phyloP scores from a whole-genome alignment of 2,329 filamentous ascomycete species.

The Colletotrichum graminicola region DNA sequence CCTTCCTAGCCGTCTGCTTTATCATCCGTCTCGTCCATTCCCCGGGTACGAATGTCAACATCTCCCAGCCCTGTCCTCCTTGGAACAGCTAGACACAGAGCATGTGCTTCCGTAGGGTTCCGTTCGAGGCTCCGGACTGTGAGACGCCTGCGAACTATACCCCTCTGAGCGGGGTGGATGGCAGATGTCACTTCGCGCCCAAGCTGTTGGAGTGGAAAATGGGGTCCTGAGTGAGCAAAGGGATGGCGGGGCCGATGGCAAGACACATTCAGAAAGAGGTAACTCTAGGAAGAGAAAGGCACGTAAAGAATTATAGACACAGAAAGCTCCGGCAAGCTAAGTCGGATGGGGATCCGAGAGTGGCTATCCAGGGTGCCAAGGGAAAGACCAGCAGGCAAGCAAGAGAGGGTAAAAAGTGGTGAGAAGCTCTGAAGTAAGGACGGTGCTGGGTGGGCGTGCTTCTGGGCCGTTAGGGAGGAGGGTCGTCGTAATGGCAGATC shows the following conservation, averaged over 20 bases:
- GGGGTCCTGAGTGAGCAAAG: conserved; percentile 36
- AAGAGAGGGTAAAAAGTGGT: conserved; percentile 12
- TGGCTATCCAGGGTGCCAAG: conserved; percentile 22
- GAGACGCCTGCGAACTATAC: conserved; percentile 7
- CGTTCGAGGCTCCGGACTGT: conserved; percentile 14
- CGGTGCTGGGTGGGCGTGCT: conserved; percentile 15
- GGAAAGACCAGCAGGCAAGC: conserved; percentile 9
- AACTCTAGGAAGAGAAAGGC: conserved; percentile 24
- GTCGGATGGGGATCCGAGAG: conserved; percentile 39
- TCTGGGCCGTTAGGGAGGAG: conserved; percentile 27
- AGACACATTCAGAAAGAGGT: conserved; percentile 19
- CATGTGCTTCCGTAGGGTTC: conserved; percentile 13
- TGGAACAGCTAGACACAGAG: conserved; percentile 18
- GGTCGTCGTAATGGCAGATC: conserved; percentile 26
- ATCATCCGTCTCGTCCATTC: conserved; percentile 33
- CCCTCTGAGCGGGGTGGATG: conserved; percentile 15
- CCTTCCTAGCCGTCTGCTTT: conserved; percentile 30
- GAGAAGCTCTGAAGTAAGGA: conserved; percentile 6
- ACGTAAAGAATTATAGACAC: conserved; percentile 25
- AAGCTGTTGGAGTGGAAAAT: conserved; percentile 11
- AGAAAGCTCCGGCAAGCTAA: conserved; percentile 37
- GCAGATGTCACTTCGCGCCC: conserved; percentile 25
- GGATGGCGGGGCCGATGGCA: conserved; percentile 31
- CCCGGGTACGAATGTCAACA: conserved; percentile 15
- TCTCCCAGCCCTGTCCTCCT: conserved; percentile 35